Evolutionary conservation across 164 flowering plant genomes (phyloP), one percentile per base, ranked within the genome.

Genomic region (Paratinospora sagittata): DNA sequence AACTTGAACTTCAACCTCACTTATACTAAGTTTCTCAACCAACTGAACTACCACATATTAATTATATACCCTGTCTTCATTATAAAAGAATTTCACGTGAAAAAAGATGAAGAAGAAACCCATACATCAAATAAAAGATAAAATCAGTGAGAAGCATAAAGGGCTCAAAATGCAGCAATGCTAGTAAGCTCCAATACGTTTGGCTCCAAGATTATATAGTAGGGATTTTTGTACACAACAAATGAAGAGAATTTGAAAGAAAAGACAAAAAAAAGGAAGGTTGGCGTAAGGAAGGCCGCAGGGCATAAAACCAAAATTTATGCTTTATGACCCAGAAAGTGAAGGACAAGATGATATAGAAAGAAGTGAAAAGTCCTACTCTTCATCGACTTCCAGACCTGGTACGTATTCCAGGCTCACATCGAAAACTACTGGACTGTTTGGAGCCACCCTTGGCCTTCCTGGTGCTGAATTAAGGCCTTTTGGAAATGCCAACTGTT

Each of bases 391-490:
- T 75, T 94, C 98, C 41, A 92, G 96, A 21, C 97, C 98, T 27
- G 97, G 97, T 62, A 94, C 80, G 81, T 88, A 94, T 72, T 88
- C 93, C 82, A 94, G 81, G 70, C 97, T 95, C 65, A 92, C 98
- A 41, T 95, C 97, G 36, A 95, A 95, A 23, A 95, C 47, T 23
- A 89, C 97, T 5, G 94, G 97, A 76, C 97, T 92, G 72, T 73
- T 92, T 71, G 98, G 80, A 73, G 93, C 89, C 70, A 95, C 98
- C 70, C 97, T 85, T 60, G 98, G 97, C 88, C 97, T 85, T 75
- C 97, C 97, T 27, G 97, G 97, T n/a, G 98, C 97, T 47, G 97
- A 92, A 68, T 71, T 79, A 23, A 92, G 97, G 57, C 98, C 97
- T 76, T 88, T 95, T 0, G 97, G 98, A 66, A 92, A 95, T 66